phyloP scores from a whole-genome alignment of 129 eudicot genomes.

The sunflower (Helianthus annuus) region DNA sequence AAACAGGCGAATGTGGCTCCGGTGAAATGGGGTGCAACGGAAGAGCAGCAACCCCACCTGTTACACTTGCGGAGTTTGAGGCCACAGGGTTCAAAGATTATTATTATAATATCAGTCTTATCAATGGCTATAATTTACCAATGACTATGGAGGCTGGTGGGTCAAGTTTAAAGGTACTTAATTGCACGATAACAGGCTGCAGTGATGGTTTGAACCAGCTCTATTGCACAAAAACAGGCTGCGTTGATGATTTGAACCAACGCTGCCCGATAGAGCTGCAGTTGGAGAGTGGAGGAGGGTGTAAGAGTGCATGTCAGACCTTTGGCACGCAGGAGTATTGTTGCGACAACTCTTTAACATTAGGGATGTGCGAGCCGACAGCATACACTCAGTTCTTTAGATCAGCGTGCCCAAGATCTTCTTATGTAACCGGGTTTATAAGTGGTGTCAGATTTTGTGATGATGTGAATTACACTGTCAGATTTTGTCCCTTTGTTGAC shows the following conservation, averaged over 20 bases:
- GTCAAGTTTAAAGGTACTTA: too few species aligned
- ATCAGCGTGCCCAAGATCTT: constrained; percentile 44
- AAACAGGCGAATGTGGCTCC: constrained; percentile 30
- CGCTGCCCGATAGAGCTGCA: too few species aligned
- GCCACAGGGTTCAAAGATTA: not conserved
- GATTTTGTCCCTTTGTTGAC: constrained; percentile 37
- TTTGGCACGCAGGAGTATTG: constrained; percentile 37
- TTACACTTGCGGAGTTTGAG: not conserved
- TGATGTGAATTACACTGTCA: constrained; percentile 35
- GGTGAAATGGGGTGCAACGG: constrained; percentile 11
- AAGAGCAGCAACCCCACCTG: too few species aligned
- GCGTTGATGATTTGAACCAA: too few species aligned
- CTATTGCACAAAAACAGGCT: too few species aligned
- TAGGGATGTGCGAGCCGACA: constrained; percentile 21
- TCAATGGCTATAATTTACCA: constrained; percentile 35
- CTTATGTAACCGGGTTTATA: constrained; percentile 6
- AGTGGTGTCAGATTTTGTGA: constrained; percentile 11
- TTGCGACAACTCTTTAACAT: not conserved
- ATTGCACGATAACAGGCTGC: too few species aligned
- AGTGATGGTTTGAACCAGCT: too few species aligned
- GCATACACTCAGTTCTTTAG: constrained; percentile 32
- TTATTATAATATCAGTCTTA: constrained; percentile 28
- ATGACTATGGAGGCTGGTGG: too few species aligned
- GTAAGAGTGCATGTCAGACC: constrained; percentile 43
- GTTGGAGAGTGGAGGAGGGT: constrained; percentile 35